These are phyloP conservation scores for Ailanthus altissimus DNA, from an alignment of 345 rosid genomes.

Conservation along the genomic window DNA sequence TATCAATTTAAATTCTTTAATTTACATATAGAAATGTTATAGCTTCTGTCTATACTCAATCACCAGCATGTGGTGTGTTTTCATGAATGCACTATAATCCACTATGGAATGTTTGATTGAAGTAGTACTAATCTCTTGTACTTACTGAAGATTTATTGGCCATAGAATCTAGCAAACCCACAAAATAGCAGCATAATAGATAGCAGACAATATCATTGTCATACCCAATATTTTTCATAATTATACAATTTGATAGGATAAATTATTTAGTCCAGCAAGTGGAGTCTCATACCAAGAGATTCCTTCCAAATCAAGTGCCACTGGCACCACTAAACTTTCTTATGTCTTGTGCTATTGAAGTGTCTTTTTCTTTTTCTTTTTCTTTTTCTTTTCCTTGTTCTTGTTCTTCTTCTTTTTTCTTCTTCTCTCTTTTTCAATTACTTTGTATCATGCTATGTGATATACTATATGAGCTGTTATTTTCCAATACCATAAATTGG, in stretches of 20 bases:
- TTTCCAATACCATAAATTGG: not conserved
- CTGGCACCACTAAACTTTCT: too few relatives aligned
- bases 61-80: conserved; percentile 2
- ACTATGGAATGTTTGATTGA: conserved; percentile 3
- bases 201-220: conserved; percentile 2
- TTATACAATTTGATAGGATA: not conserved
- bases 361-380: too few relatives aligned
- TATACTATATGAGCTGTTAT: too few relatives aligned
- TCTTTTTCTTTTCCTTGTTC: too few relatives aligned
- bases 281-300: not conserved
- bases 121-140: not conserved
- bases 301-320: not conserved
- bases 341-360: too few relatives aligned
- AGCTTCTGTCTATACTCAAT: not conserved
- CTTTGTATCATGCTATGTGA: too few relatives aligned
- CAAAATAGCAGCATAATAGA: not conserved
- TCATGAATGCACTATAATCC: not conserved
- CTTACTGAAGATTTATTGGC: not conserved
- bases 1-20: not conserved
- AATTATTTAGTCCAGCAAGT: not conserved
- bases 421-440: too few relatives aligned
- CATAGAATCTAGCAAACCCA: conserved; percentile 2
- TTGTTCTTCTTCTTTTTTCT: too few relatives aligned
- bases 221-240: not conserved
- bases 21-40: not conserved